phyloP scores from a whole-genome alignment of 257 asterid genomes.

The Vinca minor region DNA sequence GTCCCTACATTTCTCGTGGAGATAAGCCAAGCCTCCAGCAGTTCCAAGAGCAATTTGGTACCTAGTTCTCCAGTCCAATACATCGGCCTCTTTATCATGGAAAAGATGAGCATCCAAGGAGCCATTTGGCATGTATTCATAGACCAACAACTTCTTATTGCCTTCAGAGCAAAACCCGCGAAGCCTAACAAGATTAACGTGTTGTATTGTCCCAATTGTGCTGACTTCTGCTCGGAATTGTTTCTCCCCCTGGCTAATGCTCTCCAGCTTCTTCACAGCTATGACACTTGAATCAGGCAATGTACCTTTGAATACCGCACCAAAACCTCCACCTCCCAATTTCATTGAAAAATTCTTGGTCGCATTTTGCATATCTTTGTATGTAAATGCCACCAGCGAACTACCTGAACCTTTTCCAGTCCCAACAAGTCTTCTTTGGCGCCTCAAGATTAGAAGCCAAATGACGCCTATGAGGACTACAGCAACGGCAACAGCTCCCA shows the following conservation, averaged over 20 bases:
- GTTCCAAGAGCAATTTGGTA: no score
- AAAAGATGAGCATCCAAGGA: slow-evolving; percentile 39
- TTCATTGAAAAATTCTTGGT: slow-evolving; percentile 40
- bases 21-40: no score
- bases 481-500: slow-evolving; percentile 23
- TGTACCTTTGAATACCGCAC: slow-evolving; percentile 42
- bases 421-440: slow-evolving; percentile 11
- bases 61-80: slow-evolving; percentile 36
- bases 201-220: slow-evolving; percentile 48
- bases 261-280: slow-evolving; percentile 44
- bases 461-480: slow-evolving; percentile 16
- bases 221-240: slow-evolving; percentile 48
- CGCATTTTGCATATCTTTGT: slow-evolving; percentile 29
- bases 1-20: no score
- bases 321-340: slow-evolving; percentile 47
- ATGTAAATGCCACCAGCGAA: slow-evolving; percentile 28
- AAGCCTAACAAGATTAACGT: slow-evolving; percentile 40
- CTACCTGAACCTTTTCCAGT: slow-evolving; percentile 20
- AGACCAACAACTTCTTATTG: slow-evolving; percentile 29
- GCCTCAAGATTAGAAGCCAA: slow-evolving; percentile 15
- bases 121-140: slow-evolving; percentile 37
- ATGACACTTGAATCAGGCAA: slow-evolving; percentile 36
- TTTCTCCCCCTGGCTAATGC: slow-evolving; percentile 45
- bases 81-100: slow-evolving; percentile 20
- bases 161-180: slow-evolving; percentile 45